Evolutionary conservation across 2,329 filamentous ascomycete genomes (phyloP).

Genomic region (Aspergillus oerlinghausenensis): DNA sequence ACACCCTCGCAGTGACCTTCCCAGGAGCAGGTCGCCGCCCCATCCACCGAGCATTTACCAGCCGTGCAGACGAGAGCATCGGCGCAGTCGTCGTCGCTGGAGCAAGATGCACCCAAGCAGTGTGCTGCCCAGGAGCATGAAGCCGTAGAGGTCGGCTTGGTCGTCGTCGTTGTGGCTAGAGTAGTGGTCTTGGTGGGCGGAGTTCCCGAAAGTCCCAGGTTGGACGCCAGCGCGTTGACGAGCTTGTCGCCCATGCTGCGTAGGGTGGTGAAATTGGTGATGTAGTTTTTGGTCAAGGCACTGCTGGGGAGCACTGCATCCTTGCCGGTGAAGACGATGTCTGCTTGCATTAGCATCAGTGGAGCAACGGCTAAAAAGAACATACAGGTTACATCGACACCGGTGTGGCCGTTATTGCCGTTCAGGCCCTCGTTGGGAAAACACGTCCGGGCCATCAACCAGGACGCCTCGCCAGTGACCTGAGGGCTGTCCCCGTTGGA

Average conservation of each 20-base stretch:
- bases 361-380: no score
- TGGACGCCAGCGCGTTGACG: constrained; percentile 17
- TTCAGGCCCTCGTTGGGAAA: constrained; percentile 26
- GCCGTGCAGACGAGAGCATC: no score
- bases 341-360: constrained; percentile 6
- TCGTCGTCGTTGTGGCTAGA: not conserved
- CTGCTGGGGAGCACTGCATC: constrained; percentile 21
- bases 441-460: constrained; percentile 31
- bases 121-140: not conserved
- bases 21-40: no score
- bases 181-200: not conserved
- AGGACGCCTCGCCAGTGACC: constrained; percentile 30
- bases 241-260: constrained; percentile 25
- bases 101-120: not conserved
- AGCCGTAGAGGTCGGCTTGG: constrained; percentile 36
- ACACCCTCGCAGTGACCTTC: no score
- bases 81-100: not conserved
- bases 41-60: no score
- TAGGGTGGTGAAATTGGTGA: constrained; percentile 25
- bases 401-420: constrained; percentile 22
- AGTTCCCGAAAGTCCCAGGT: constrained; percentile 11
- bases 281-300: constrained; percentile 23
- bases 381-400: constrained; percentile 29
- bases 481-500: constrained; percentile 25
- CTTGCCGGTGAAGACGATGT: constrained; percentile 28